Evolutionary conservation across 106 monocot species (phyloP), one percentile per base, ranked within the genome.

Genomic region (Dendrobium nobile): DNA sequence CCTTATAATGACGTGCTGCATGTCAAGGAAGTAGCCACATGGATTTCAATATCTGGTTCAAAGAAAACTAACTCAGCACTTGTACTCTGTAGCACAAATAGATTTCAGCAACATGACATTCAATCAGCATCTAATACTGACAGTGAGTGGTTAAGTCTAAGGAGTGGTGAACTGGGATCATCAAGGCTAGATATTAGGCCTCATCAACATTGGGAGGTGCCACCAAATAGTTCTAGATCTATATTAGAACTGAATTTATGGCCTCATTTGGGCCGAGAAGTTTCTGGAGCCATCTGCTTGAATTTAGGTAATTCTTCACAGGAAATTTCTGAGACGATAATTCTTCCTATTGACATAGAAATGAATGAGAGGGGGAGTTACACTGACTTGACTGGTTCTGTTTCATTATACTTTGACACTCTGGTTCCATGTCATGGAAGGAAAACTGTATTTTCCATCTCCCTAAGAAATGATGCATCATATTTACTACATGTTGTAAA

Each of bases 221-320:
- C 44, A 19, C 87, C 92, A 79, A 79, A 81, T 20, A 78, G 81
- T n/a, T 75, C 73, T 73, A 45, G 84, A 74, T 33, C 85, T 43
- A 54, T 94, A 56, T 9, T 92, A 77, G 87, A 88, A 54, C 61
- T 94, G 54, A 85, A 70, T 41, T 75, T 94, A 22, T 77, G 70
- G 65, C 78, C 86, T 75, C 67, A 77, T 58, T 68, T 82, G 11
- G 85, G 85, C 80, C 85, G 90, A 77, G 86, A 82, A 54, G 20
- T 88, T 70, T 88, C 80, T 31, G 95, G 95, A 58, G 83, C 86
- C 65, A 80, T 92, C 47, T 95, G 87, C 81, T 33, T 95, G 85
- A 82, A 83, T 70, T 77, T 95, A 55, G 40, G 81, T 9, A 81
- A 47, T 81, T 80, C 86, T 58, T 85, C 78, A 8, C 11, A 64